Conservation (phyloP, 75 land plant genomes). For the Cunninghamia lanceolata region DNA sequence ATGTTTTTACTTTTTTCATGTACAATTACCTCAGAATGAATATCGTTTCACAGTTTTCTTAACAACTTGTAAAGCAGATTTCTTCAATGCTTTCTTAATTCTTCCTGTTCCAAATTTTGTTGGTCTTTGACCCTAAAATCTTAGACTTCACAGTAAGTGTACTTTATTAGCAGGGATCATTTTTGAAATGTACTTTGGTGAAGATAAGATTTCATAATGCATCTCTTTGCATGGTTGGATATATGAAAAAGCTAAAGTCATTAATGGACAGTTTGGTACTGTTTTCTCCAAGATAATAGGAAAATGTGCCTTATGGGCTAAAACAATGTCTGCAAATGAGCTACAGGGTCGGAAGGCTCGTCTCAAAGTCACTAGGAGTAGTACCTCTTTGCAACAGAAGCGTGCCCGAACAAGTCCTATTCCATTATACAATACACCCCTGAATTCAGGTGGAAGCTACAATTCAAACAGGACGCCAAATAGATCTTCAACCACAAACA, state of each 20-base stretch:
- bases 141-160: background rate
- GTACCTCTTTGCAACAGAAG: slow-evolving; percentile 47
- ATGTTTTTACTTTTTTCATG: background rate
- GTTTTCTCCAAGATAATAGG: background rate
- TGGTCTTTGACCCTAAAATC: background rate
- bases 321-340: background rate
- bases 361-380: slow-evolving; percentile 55
- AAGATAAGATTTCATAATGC: background rate
- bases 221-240: background rate
- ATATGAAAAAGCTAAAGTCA: background rate
- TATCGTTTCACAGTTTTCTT: background rate
- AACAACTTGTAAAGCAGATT: background rate
- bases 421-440: slow-evolving; percentile 38
- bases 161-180: background rate
- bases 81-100: background rate
- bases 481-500: slow-evolving; percentile 27
- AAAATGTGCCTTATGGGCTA: background rate
- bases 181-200: background rate
- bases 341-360: slow-evolving; percentile 71
- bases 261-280: background rate
- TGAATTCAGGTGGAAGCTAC: slow-evolving; percentile 24
- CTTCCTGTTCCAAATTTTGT: background rate
- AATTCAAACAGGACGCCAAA: slow-evolving; percentile 32
- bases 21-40: background rate
- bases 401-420: slow-evolving; percentile 44